These are phyloP conservation scores for Sporothrix pallida DNA, from an alignment of 2,329 filamentous ascomycete genomes.

Conservation along the genomic window DNA sequence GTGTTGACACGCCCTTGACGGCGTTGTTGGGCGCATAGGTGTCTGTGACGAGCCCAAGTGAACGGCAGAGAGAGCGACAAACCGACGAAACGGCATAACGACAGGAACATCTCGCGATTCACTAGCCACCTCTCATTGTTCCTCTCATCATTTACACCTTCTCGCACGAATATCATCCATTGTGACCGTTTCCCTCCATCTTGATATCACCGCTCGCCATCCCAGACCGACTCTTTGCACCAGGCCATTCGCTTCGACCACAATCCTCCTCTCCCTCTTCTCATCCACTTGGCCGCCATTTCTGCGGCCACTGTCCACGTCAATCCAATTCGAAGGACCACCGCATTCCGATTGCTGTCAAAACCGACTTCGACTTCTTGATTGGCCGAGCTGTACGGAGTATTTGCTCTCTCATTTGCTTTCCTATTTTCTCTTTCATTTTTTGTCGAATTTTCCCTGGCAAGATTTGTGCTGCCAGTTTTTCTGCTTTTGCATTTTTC, in stretches of 20 bases:
- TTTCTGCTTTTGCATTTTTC: background rate
- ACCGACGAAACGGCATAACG: background rate
- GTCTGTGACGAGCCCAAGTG: slow-evolving; percentile 4
- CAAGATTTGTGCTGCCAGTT: background rate
- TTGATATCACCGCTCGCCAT: background rate
- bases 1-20: background rate
- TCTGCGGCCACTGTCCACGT: slow-evolving; percentile 21
- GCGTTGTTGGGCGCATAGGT: slow-evolving; percentile 25
- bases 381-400: background rate
- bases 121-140: background rate
- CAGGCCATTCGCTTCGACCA: background rate
- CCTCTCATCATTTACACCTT: background rate
- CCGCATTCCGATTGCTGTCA: slow-evolving; percentile 12
- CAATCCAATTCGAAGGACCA: slow-evolving; percentile 2
- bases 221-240: slow-evolving; percentile 19
- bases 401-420: background rate
- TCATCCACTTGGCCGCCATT: slow-evolving; percentile 5
- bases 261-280: background rate
- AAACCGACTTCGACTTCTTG: background rate
- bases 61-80: background rate
- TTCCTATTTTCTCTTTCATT: background rate
- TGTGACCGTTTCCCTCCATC: background rate
- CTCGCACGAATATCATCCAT: background rate
- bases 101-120: background rate
- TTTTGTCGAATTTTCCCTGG: background rate